Evolutionary conservation across 169 alveolate genomes (phyloP).

Genomic region (Perkinsus chesapeaki): DNA sequence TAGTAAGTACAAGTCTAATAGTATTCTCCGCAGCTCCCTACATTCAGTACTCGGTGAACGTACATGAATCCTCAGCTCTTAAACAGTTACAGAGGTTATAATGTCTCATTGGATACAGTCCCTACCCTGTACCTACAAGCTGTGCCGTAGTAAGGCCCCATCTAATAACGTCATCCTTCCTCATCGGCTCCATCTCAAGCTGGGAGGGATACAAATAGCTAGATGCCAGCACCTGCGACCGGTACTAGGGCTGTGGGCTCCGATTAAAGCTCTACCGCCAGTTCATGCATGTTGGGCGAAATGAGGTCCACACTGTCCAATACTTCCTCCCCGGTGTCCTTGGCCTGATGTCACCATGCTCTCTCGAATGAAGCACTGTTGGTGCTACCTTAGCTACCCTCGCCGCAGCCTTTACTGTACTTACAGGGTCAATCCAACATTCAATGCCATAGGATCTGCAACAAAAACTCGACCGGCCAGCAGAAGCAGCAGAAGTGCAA

Average conservation of each 20-base stretch:
- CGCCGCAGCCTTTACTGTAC: background rate
- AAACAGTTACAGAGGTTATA: no score
- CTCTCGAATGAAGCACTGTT: background rate
- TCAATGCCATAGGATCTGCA: background rate
- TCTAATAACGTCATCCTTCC: background rate
- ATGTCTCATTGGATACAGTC: background rate
- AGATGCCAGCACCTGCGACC: background rate
- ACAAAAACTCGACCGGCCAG: background rate
- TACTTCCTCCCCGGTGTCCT: background rate
- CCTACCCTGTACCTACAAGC: background rate
- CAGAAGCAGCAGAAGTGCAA: background rate
- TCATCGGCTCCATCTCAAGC: background rate
- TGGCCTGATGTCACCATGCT: background rate
- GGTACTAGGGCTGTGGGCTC: background rate
- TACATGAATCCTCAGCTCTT: no score
- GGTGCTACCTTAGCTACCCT: background rate
- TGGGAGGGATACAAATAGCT: background rate
- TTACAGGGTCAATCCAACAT: background rate
- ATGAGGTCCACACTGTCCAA: background rate
- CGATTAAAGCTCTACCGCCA: background rate
- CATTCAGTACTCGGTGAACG: no score
- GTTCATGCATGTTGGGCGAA: background rate
- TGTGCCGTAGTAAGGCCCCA: background rate
- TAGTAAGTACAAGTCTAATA: no score
- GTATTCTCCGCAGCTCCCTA: no score